Evolutionary conservation across 148 eudicot species (phyloP), one percentile per base, ranked within the genome.

Genomic region (Dianthus caryophyllus): DNA sequence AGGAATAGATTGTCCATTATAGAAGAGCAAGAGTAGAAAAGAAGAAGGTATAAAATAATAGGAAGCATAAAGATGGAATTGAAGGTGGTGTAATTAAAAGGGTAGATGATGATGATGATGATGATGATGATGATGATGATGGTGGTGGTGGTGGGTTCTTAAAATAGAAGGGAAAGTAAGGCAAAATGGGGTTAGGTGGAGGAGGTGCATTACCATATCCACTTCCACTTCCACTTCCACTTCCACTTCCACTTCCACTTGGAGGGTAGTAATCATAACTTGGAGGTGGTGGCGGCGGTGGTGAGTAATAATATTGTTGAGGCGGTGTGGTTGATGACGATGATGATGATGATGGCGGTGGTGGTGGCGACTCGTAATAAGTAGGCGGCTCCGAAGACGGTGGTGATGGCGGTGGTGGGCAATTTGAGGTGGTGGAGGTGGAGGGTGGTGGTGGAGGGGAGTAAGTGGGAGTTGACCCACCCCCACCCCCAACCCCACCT

Each of bases 151-250:
- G 77, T 41, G 77, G 73, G 13, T 30, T 18, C 43, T 74, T 74
- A 26, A 16, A 74, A 29, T 74, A 74, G 41, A 17, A 74, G 27
- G 77, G 77, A 5, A 53, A 74, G 39, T 74, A 74, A 43, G 77
- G 77, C 43, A 62, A 41, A 68, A 74, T 74, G n/a, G 77, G 77
- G 73, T 74, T 44, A 30, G 77, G 77, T 29, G 77, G 77, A 2
- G 77, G 77, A 11, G 77, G 77, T 15, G 73, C 77, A 74, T 62
- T 68, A 21, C 73, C 73, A 63, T 73, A 73, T 17, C n/a, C 20
- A 29, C 41, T 58, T n/a, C 9, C 27, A 12, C 51, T 61, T 11
- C 77, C 72, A 2, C 57, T 20, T 1, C 73, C 20, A 29, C 41
- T 58, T n/a, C 9, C 27, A 12, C 51, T 61, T 11, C 77, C 72